phyloP scores from a whole-genome alignment of 2,329 filamentous ascomycete species.

The Exophiala lecanii-corni region DNA sequence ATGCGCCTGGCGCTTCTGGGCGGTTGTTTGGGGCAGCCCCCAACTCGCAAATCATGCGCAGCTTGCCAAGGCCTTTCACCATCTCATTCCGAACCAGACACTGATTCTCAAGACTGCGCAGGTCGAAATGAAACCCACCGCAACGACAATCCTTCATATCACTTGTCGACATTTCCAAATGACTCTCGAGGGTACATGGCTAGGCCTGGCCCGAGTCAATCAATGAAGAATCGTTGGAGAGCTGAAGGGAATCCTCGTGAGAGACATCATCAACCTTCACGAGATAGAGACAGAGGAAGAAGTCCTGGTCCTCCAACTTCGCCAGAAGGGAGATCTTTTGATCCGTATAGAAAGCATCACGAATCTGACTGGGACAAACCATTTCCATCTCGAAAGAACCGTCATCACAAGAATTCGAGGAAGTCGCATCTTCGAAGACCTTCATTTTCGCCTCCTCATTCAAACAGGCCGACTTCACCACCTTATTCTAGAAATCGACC shows the following conservation, averaged over 20 bases:
- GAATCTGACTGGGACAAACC: constrained; percentile 6
- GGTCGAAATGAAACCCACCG: constrained; percentile 12
- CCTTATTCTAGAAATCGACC: constrained; percentile 9
- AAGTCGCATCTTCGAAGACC: constrained; percentile 18
- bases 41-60: constrained; percentile 3
- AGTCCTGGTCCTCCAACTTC: constrained; percentile 18
- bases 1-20: not conserved
- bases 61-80: constrained; percentile 6
- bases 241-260: constrained; percentile 39
- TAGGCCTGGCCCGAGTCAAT: constrained; percentile 46
- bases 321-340: constrained; percentile 10
- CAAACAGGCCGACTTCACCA: constrained; percentile 8
- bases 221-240: constrained; percentile 49
- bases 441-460: constrained; percentile 20
- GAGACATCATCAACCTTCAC: constrained; percentile 29
- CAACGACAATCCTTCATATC: constrained; percentile 2
- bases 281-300: constrained; percentile 29
- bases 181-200: constrained; percentile 45
- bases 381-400: constrained; percentile 16
- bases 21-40: not conserved
- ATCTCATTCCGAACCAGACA: constrained; percentile 4
- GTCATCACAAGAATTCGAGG: constrained; percentile 14
- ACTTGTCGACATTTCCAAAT: constrained; percentile 28
- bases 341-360: constrained; percentile 12
- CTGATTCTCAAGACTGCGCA: constrained; percentile 21